Percentiles rank a stretch among this genome's conserved stretches.
These are phyloP conservation scores for Didymella arachidicola DNA, from an alignment of 2,329 filamentous ascomycete genomes.

Conservation along the genomic window DNA sequence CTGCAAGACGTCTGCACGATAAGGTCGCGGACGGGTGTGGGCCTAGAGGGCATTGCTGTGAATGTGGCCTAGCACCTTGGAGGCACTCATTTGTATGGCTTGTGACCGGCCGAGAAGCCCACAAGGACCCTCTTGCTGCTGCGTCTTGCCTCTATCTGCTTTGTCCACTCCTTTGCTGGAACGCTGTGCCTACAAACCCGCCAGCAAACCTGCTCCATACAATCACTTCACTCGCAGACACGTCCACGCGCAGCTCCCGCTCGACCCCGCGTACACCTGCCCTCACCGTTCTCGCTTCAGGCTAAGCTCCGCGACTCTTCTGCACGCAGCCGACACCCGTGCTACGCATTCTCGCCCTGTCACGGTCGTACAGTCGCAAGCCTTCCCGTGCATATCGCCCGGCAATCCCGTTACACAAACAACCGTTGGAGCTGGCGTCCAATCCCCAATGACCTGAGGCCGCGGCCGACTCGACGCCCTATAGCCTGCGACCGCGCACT, in stretches of 20 bases:
- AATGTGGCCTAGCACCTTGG: conserved; percentile 30
- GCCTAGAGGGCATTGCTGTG: conserved; percentile 26
- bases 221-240: background rate
- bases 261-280: conserved; percentile 17
- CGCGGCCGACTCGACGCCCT: conserved; percentile 35
- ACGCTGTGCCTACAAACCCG: background rate
- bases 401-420: conserved; percentile 36
- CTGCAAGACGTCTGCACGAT: conserved; percentile 25
- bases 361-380: conserved; percentile 39
- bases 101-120: conserved; percentile 24
- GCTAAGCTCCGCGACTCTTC: conserved; percentile 25
- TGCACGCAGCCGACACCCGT: conserved; percentile 31
- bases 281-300: conserved; percentile 25
- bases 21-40: conserved; percentile 33
- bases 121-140: conserved; percentile 22
- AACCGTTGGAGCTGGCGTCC: conserved; percentile 42
- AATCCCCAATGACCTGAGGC: conserved; percentile 48
- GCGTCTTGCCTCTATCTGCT: conserved; percentile 18
- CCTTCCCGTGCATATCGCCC: conserved; percentile 22
- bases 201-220: background rate
- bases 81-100: conserved; percentile 18
- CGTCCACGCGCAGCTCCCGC: background rate
- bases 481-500: conserved; percentile 32
- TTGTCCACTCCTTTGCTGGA: conserved; percentile 9
- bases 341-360: conserved; percentile 34